Percentiles rank a stretch among this genome's conserved stretches.
phyloP scores from a whole-genome alignment of 164 flowering plant genomes.

The Malania oleifera region DNA sequence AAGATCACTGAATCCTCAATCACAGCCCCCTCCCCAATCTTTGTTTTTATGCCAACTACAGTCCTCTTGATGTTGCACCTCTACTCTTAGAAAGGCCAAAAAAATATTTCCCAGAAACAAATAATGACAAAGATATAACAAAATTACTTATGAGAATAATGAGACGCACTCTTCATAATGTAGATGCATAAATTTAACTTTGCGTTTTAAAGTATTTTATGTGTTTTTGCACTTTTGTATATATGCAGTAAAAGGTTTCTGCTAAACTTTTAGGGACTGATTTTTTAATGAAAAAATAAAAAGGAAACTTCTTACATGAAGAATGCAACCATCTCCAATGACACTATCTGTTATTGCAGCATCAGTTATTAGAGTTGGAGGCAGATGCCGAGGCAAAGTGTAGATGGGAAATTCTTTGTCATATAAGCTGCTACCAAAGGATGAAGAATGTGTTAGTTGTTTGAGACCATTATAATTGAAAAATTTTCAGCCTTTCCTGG shows the following conservation, averaged over 20 bases:
- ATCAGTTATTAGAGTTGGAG: slow-evolving; percentile 52
- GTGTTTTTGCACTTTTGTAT: no score
- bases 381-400: slow-evolving; percentile 67
- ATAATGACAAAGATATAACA: background rate
- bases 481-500: slow-evolving; percentile 8
- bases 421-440: slow-evolving; percentile 49
- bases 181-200: no score
- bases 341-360: slow-evolving; percentile 55
- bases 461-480: background rate
- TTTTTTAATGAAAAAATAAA: no score
- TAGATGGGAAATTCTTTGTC: slow-evolving; percentile 50
- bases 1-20: slow-evolving; percentile 73
- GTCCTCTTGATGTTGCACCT: slow-evolving; percentile 64
- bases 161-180: background rate
- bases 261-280: no score
- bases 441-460: slow-evolving; percentile 20
- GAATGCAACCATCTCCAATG: slow-evolving; percentile 80
- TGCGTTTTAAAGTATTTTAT: no score
- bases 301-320: slow-evolving; percentile 41
- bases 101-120: background rate
- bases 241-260: no score
- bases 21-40: slow-evolving; percentile 48
- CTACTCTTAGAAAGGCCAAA: slow-evolving; percentile 32
- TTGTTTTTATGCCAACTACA: slow-evolving; percentile 61
- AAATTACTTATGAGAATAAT: no score